Conservation (phyloP, 2,329 filamentous ascomycete genomes). For the Ophiostoma australiae region DNA sequence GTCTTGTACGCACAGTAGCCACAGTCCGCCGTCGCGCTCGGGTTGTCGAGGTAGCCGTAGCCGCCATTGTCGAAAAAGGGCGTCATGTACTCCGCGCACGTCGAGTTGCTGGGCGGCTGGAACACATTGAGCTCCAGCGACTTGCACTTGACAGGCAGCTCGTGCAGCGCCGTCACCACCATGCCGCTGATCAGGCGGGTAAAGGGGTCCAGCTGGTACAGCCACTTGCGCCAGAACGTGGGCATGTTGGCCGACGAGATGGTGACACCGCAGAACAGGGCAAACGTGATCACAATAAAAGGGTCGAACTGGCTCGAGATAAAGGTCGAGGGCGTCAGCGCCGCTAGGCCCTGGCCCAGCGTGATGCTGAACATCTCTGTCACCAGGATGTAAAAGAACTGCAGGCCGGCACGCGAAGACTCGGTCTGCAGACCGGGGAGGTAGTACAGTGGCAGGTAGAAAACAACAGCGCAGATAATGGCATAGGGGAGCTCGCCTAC, state of each 20-base stretch:
- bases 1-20: conserved; percentile 76
- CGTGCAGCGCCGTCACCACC: conserved; percentile 71
- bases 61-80: conserved; percentile 65
- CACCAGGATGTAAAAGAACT: conserved; percentile 79
- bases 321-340: conserved; percentile 72
- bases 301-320: conserved; percentile 77
- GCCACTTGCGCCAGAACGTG: conserved; percentile 71
- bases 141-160: conserved; percentile 56
- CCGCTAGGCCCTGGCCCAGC: conserved; percentile 68
- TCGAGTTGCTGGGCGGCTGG: conserved; percentile 58
- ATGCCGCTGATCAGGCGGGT: conserved; percentile 76
- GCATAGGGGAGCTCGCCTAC: conserved; percentile 80
- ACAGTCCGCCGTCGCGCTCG: conserved; percentile 61
- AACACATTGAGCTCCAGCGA: conserved; percentile 62
- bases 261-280: conserved; percentile 82
- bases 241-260: conserved; percentile 75
- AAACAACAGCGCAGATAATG: conserved; percentile 70
- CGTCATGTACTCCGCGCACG: conserved; percentile 71
- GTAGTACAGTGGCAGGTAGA: conserved; percentile 81
- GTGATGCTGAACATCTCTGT: conserved; percentile 82
- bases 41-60: conserved; percentile 62
- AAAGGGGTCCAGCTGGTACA: conserved; percentile 79
- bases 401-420: conserved; percentile 68
- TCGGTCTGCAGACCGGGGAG: conserved; percentile 67
- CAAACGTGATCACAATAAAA: conserved; percentile 75